phyloP scores from a whole-genome alignment of 495 filamentous ascomycete genomes.

The Corynascus novoguineensis region DNA sequence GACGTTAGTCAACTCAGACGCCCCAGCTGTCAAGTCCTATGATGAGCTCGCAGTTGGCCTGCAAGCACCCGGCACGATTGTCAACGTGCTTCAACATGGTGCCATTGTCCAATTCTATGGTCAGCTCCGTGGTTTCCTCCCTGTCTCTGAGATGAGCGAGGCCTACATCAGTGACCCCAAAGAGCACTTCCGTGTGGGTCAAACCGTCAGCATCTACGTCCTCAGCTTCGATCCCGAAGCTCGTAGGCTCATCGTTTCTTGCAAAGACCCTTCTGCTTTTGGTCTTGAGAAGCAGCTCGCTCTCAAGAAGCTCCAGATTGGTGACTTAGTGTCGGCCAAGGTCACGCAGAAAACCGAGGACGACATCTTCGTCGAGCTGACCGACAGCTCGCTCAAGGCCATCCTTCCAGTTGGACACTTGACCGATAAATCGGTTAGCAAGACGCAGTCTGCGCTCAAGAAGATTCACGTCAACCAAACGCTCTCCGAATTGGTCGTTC shows the following conservation, averaged over 20 bases:
- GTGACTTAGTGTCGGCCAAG: constrained; percentile 65
- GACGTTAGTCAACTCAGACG: constrained; percentile 82
- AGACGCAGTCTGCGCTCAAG: constrained; percentile 66
- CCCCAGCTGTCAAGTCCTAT: constrained; percentile 68
- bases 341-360: constrained; percentile 82
- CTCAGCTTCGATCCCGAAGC: constrained; percentile 67
- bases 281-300: constrained; percentile 68
- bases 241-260: constrained; percentile 76
- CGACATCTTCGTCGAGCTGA: constrained; percentile 69
- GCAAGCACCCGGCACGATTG: constrained; percentile 76
- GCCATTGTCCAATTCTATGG: constrained; percentile 94
- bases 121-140: constrained; percentile 72
- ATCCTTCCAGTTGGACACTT: constrained; percentile 70
- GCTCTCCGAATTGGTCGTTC: constrained; percentile 72
- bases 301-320: constrained; percentile 63
- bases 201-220: constrained; percentile 83
- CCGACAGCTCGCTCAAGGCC: constrained; percentile 65
- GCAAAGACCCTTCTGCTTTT: constrained; percentile 78
- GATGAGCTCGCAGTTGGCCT: constrained; percentile 60
- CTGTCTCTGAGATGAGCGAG: constrained; percentile 95
- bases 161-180: constrained; percentile 84
- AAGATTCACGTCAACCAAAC: constrained; percentile 76
- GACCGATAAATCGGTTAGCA: constrained; percentile 70
- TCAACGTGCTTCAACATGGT: constrained; percentile 69
- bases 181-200: constrained; percentile 82